A percentile compares a stretch with the other conserved stretches of the same genome.
These are phyloP conservation scores for Aristolochia contorta DNA, from an alignment of 164 flowering plant species.

Conservation along the genomic window DNA sequence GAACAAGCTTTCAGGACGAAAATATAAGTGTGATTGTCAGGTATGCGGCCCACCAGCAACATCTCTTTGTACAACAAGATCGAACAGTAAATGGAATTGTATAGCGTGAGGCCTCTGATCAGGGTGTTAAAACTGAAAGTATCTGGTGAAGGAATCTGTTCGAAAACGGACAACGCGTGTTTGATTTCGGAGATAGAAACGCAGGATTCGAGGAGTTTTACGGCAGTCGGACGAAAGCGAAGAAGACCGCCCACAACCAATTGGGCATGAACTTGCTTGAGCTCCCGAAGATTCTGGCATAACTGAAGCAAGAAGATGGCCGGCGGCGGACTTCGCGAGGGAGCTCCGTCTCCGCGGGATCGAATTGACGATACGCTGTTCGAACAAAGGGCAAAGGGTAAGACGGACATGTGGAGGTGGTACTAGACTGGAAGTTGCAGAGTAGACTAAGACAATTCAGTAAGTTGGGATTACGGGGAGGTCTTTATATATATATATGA, in stretches of 20 bases:
- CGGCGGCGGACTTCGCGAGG: constrained; percentile 6
- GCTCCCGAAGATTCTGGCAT: constrained; percentile 15
- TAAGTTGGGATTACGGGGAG: too few species aligned
- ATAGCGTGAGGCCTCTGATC: constrained; percentile 22
- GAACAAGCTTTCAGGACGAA: constrained; percentile 33
- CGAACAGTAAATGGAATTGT: constrained; percentile 10
- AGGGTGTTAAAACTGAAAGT: constrained; percentile 27
- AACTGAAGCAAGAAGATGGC: constrained; percentile 6
- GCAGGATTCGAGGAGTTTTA: constrained; percentile 23
- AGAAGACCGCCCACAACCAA: constrained; percentile 22
- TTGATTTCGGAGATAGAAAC: constrained; percentile 10
- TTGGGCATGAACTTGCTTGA: constrained; percentile 31
- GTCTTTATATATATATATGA: too few species aligned
- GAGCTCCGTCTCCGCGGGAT: neutral
- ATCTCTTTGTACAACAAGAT: constrained; percentile 20
- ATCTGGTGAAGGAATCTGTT: constrained; percentile 16
- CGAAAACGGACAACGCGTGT: constrained; percentile 18
- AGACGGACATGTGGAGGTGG: too few species aligned
- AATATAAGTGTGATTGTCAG: constrained; percentile 27
- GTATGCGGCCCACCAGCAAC: constrained; percentile 10
- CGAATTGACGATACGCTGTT: neutral
- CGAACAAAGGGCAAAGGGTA: neutral
- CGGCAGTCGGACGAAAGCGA: constrained; percentile 8
- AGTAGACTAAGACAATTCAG: too few species aligned
- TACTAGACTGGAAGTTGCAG: too few species aligned